phyloP scores from a whole-genome alignment of 768 basidiomycete species.

The Mycena galericulata region DNA sequence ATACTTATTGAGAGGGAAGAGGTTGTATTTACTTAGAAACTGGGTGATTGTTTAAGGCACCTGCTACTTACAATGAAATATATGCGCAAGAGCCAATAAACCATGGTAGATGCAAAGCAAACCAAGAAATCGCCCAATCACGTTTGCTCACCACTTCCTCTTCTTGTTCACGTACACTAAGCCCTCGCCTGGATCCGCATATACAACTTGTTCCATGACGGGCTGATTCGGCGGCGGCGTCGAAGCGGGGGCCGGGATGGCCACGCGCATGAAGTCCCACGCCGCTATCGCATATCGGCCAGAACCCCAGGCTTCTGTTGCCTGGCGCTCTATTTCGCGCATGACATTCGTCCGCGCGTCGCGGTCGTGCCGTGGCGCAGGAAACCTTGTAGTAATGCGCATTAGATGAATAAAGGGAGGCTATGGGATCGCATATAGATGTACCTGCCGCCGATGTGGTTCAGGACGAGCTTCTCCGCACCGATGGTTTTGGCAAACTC shows the following conservation, averaged over 20 bases:
- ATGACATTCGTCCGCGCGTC: conserved; percentile 60
- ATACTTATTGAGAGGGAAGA: conserved; percentile 19
- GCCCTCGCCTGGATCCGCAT: conserved; percentile 43
- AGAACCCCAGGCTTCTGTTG: conserved; percentile 68
- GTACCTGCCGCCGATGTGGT: conserved; percentile 82
- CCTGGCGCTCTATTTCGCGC: conserved; percentile 71
- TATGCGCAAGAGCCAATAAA: conserved; percentile 19
- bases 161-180: conserved; percentile 38
- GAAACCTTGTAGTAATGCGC: conserved; percentile 58
- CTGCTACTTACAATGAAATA: conserved; percentile 14
- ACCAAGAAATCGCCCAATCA: conserved; percentile 7
- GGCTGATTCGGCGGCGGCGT: conserved; percentile 3
- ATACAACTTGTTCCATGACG: conserved; percentile 26
- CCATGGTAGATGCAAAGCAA: conserved; percentile 23
- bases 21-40: conserved; percentile 12
- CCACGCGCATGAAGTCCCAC: conserved; percentile 66
- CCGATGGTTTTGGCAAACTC: conserved; percentile 72
- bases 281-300: conserved; percentile 62
- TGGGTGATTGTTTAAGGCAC: conserved; percentile 10
- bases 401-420: conserved; percentile 10
- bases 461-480: conserved; percentile 74
- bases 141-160: conserved; percentile 37
- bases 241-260: conserved; percentile 46
- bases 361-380: conserved; percentile 55
- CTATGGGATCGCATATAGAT: background rate